A percentile compares a stretch with the other conserved stretches of the same genome.
Conservation (phyloP, 768 basidiomycete genomes). For the Mrakia blollopis region DNA sequence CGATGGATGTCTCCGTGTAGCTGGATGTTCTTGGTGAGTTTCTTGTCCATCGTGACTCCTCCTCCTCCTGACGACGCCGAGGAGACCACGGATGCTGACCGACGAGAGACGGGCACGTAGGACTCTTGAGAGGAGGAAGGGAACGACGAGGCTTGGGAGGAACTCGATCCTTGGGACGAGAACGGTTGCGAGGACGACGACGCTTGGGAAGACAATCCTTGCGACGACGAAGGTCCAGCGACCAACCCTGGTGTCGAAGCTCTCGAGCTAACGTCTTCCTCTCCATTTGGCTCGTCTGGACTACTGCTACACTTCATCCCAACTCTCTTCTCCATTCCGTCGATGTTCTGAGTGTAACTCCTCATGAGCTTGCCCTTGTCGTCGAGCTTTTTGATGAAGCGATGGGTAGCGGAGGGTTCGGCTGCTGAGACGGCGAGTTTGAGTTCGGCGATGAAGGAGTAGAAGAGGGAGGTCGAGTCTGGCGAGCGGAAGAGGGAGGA, state of each 20-base stretch:
- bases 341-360: constrained; percentile 96
- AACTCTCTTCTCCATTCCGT: constrained; percentile 78
- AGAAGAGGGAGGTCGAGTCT: constrained; percentile 80
- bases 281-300: constrained; percentile 29
- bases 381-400: constrained; percentile 79
- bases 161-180: constrained; percentile 15
- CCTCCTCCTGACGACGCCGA: constrained; percentile 50
- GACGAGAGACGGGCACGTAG: neutral
- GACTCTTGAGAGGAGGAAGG: constrained; percentile 4
- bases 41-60: constrained; percentile 61
- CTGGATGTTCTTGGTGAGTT: constrained; percentile 81
- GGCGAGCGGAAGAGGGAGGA: constrained; percentile 82
- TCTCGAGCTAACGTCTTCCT: neutral
- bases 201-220: neutral
- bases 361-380: constrained; percentile 76
- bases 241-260: neutral
- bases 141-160: constrained; percentile 5
- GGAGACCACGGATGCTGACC: constrained; percentile 34
- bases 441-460: constrained; percentile 88
- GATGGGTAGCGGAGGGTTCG: constrained; percentile 78
- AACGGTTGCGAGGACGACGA: neutral
- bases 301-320: constrained; percentile 66
- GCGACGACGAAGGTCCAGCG: neutral
- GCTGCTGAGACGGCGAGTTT: constrained; percentile 65
- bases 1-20: constrained; percentile 90